Percentiles rank a stretch among this genome's conserved stretches.
Evolutionary conservation across 352 stramenopile genomes (phyloP).

Genomic region (Thalassiosira hispida): DNA sequence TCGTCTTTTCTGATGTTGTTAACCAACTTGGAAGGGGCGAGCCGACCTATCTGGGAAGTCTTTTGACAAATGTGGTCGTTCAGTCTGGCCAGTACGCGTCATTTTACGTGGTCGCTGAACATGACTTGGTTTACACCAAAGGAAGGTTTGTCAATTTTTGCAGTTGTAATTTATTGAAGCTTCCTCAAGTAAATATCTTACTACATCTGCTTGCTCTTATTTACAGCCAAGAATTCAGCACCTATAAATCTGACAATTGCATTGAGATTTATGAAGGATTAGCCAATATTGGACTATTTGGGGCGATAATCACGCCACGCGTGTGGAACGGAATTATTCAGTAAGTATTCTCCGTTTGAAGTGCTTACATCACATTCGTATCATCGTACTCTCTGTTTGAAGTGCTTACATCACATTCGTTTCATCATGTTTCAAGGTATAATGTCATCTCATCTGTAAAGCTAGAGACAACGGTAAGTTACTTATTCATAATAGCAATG

Average conservation of each 20-base stretch:
- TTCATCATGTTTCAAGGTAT: background rate
- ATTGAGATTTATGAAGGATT: background rate
- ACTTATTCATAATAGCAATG: too few species aligned
- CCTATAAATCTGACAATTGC: background rate
- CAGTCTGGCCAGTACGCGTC: too few species aligned
- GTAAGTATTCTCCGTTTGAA: background rate
- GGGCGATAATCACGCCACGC: background rate
- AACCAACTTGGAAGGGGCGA: slow-evolving; percentile 31
- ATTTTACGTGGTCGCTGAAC: too few species aligned
- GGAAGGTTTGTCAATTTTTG: too few species aligned
- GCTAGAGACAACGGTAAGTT: too few species aligned
- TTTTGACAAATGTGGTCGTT: too few species aligned
- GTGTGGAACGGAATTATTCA: background rate
- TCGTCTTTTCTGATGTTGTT: slow-evolving; percentile 18
- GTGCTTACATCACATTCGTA: background rate
- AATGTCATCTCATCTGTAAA: too few species aligned
- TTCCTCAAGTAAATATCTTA: too few species aligned
- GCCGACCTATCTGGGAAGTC: slow-evolving; percentile 29
- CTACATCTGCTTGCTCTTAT: too few species aligned
- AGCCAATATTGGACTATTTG: background rate
- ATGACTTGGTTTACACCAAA: too few species aligned
- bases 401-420: too few species aligned
- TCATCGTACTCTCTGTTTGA: background rate
- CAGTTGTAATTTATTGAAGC: too few species aligned
- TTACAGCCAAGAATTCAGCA: background rate